Evolutionary conservation across 73 alveolate genomes (phyloP).

Genomic region (Tetrahymena malaccensis): DNA sequence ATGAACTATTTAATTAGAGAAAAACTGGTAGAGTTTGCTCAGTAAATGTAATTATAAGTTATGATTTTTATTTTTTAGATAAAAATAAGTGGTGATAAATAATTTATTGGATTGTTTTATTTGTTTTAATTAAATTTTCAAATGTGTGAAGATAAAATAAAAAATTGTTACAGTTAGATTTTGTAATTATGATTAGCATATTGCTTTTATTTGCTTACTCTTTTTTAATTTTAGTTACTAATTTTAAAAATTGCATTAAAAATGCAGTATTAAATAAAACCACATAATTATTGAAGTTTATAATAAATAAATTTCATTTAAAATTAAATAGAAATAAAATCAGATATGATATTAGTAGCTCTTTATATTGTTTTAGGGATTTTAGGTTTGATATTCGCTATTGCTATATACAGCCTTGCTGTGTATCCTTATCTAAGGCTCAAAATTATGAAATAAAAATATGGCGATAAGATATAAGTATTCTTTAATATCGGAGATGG

Average conservation of each 20-base stretch:
- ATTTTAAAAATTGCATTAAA: neutral
- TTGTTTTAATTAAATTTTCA: too few species aligned
- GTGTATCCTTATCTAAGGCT: neutral
- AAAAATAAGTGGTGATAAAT: too few species aligned
- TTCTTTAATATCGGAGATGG: neutral
- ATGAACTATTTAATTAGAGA: too few species aligned
- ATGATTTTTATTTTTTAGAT: neutral
- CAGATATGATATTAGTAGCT: neutral
- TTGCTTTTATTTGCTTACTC: neutral
- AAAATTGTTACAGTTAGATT: too few species aligned
- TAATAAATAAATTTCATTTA: too few species aligned
- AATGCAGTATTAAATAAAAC: neutral
- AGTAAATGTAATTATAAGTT: too few species aligned
- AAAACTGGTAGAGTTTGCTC: too few species aligned
- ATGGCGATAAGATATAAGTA: neutral
- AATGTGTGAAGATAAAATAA: too few species aligned
- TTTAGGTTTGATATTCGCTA: neutral
- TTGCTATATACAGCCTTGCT: neutral
- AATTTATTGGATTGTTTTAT: too few species aligned
- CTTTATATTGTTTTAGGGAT: neutral
- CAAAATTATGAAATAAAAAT: neutral
- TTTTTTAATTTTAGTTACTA: neutral
- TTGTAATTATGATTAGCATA: too few species aligned
- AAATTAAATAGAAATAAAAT: too few species aligned
- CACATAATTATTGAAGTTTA: too few species aligned